Conservation (phyloP, 2,329 filamentous ascomycete species). For the Pyricularia sp. region DNA sequence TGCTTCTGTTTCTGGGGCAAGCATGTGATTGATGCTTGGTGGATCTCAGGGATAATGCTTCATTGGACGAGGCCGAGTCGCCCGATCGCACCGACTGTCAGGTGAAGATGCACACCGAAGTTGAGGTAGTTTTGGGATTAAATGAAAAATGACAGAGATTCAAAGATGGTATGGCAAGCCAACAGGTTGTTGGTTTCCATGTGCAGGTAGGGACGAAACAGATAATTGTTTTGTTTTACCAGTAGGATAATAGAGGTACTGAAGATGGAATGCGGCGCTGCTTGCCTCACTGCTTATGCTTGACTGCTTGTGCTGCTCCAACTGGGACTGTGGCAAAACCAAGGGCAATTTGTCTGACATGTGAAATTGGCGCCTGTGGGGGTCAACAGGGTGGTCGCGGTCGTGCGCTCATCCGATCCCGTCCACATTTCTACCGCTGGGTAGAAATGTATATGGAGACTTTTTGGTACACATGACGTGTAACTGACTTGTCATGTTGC, state of each 20-base stretch:
- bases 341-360: neutral
- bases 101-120: neutral
- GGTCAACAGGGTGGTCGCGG: neutral
- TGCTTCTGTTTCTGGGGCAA: neutral
- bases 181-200: neutral
- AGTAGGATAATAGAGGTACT: neutral
- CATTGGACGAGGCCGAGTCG: neutral
- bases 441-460: neutral
- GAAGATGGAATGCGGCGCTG: neutral
- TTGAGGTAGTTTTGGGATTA: neutral
- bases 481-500: neutral
- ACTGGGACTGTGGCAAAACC: neutral
- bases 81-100: neutral
- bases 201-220: neutral
- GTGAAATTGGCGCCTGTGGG: neutral
- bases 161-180: neutral
- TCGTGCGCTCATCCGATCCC: neutral
- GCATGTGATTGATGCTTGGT: neutral
- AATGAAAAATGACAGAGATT: neutral
- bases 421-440: neutral
- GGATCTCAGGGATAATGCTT: neutral
- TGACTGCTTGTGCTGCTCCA: neutral
- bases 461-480: neutral
- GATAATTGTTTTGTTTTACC: neutral
- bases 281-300: neutral